Evolutionary conservation across 305 asterid genomes (phyloP).

Genomic region (Fraxinus greggii): DNA sequence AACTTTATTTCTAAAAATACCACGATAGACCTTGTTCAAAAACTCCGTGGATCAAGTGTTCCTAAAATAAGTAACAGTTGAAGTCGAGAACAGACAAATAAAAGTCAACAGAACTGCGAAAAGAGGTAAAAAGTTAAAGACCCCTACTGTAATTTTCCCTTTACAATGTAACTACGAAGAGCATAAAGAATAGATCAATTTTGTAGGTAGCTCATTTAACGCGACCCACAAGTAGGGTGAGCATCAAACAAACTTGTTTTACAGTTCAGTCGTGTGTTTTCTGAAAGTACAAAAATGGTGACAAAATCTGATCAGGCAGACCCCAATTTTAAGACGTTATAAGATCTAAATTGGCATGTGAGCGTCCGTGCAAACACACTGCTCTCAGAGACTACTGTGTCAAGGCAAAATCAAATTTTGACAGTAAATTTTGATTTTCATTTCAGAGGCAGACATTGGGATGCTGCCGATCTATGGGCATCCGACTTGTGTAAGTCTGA

Average conservation of each 20-base stretch:
- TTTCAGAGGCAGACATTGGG: not conserved
- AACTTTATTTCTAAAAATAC: not conserved
- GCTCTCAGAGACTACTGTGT: not conserved
- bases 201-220: not conserved
- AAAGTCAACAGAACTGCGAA: not conserved
- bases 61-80: not conserved
- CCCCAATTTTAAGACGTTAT: not conserved
- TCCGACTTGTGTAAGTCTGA: not conserved
- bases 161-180: not conserved
- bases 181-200: not conserved
- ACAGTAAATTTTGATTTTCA: not conserved
- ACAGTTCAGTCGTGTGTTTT: not conserved
- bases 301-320: not conserved
- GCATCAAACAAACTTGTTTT: not conserved
- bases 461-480: not conserved
- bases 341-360: constrained; percentile 5
- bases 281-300: not conserved
- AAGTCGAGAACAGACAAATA: not conserved
- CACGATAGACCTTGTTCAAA: not conserved
- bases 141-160: not conserved
- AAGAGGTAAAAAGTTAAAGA: not conserved
- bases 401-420: not conserved
- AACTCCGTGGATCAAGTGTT: not conserved
- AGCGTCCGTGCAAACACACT: not conserved
- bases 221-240: not conserved